Evolutionary conservation across 495 filamentous ascomycete genomes (phyloP), one percentile per base, ranked within the genome.

Genomic region (Talaromyces borbonicus): DNA sequence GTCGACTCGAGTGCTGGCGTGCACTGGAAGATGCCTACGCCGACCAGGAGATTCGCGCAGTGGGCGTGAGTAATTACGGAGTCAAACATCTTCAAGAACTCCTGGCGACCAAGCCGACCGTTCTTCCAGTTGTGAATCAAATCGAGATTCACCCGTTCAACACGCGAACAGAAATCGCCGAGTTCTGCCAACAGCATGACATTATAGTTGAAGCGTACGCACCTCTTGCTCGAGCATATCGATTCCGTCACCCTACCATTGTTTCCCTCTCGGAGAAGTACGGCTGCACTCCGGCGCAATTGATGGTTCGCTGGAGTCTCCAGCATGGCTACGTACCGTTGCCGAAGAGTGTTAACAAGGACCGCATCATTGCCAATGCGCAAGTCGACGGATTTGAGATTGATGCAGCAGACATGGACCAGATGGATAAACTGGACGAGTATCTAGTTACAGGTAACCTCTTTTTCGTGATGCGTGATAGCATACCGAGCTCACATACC

Each of bases 141-240:
- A 72, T 84, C 46, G 82, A 85, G 55, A 69, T 83, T 0, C 80
- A 85, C 43, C 82, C 80, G 0, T 86, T 84, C 63, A 81, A 83
- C 48, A 78, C 79, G 0, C 70, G 78, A 9, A 65, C 57, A 0
- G 71, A 73, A 12, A 78, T 85, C 43, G 66, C 70, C 3, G 61
- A 67, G 5, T 71, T 67, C 54, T 83, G 81, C 52, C 58, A 65
- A 4, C 51, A 72, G 42, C 57, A 79, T 20, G 66, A 63, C 7
- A 78, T 86, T 43, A 61, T 73, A 1, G 61, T 85, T 3, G 68
- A 85, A 54, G 81, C 82, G 0, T 86, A 81, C 47, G 76, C 77
- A 5, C 82, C 81, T 2, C 68, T 85, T 11, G 78, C 70, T 9
- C 63, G 76, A 19, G 80, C 67, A 0, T 58, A 71, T 57, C 62